These are phyloP conservation scores for Lichtheimia corymbifera DNA, from an alignment of 371 early-diverging fungal genomes.

Conservation along the genomic window DNA sequence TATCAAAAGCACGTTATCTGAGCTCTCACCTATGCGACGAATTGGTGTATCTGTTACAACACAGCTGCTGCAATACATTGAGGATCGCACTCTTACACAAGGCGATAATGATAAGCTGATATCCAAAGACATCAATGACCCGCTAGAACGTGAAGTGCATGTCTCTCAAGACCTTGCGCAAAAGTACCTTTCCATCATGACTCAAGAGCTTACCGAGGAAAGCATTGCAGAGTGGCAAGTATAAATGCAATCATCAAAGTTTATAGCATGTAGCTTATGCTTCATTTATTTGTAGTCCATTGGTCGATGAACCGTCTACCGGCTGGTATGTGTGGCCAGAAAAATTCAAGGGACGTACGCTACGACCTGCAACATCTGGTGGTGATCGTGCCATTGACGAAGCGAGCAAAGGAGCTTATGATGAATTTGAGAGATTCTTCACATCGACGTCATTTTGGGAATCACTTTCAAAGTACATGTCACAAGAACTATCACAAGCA, in stretches of 20 bases:
- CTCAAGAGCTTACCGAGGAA: conserved; percentile 33
- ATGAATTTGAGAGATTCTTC: conserved; percentile 52
- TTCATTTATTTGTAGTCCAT: conserved; percentile 24
- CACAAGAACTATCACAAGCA: conserved; percentile 62
- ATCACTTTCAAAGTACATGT: conserved; percentile 53
- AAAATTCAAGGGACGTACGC: conserved; percentile 52
- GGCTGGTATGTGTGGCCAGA: conserved; percentile 85
- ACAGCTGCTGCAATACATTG: conserved; percentile 58
- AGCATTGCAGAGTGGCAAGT: conserved; percentile 33
- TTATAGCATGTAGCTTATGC: neutral
- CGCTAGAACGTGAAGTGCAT: conserved; percentile 34
- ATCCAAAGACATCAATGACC: conserved; percentile 39
- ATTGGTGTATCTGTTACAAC: conserved; percentile 54
- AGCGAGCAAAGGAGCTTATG: conserved; percentile 49
- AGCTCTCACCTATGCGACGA: conserved; percentile 72
- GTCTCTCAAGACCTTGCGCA: conserved; percentile 11
- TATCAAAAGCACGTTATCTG: conserved; percentile 62
- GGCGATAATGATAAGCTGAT: conserved; percentile 51
- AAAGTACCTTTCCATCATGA: conserved; percentile 22
- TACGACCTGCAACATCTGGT: conserved; percentile 29
- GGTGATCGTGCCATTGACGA: conserved; percentile 47
- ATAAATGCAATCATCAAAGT: no score
- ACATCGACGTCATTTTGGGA: conserved; percentile 57
- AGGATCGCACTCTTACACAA: conserved; percentile 55
- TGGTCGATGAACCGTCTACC: conserved; percentile 53